These are phyloP conservation scores for Luvunga scandens DNA, from an alignment of 345 rosid species.

Conservation along the genomic window DNA sequence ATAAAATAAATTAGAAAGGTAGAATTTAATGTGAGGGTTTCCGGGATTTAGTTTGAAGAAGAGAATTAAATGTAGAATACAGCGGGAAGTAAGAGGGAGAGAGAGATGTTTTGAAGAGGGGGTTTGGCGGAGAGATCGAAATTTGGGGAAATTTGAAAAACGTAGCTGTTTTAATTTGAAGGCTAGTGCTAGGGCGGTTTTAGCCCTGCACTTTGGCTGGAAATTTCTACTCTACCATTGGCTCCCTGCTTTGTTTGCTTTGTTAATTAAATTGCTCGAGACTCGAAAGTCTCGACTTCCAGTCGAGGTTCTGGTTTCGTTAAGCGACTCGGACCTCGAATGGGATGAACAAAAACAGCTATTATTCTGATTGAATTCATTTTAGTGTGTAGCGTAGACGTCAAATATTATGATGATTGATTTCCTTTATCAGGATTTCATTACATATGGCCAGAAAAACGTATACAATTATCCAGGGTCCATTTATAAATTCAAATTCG, in stretches of 20 bases:
- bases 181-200: not conserved
- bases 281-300: no score
- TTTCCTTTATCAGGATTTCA: no score
- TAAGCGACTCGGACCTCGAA: not conserved
- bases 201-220: not conserved
- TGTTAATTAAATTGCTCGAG: no score
- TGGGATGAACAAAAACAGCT: no score
- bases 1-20: no score
- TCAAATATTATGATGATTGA: no score
- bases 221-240: slow-evolving; percentile 11
- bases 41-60: not conserved
- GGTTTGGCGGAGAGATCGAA: slow-evolving; percentile 24
- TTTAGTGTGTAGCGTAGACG: no score
- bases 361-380: no score
- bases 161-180: not conserved
- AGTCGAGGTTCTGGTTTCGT: not conserved
- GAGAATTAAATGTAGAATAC: not conserved
- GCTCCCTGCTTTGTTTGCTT: not conserved
- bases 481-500: not conserved
- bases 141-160: slow-evolving; percentile 13
- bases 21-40: not conserved
- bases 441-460: not conserved
- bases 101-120: not conserved
- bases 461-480: not conserved
- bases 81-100: not conserved